A percentile compares a stretch with the other conserved stretches of the same genome.
Evolutionary conservation across 805 yeast genomes (phyloP).

Genomic region (Candida khao-thaluensis): DNA sequence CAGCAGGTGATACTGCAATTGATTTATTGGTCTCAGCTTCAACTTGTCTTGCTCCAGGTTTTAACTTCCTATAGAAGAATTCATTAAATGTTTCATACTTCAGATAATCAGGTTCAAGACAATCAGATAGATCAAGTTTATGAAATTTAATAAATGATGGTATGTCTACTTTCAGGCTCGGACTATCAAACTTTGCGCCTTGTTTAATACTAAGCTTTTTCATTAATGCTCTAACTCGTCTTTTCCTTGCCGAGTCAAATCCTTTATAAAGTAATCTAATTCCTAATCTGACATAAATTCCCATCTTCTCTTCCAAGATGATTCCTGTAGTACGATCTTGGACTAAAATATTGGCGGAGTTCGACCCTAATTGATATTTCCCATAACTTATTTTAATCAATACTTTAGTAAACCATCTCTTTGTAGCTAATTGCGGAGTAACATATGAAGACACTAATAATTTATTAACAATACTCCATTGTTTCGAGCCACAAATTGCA

Average conservation of each 20-base stretch:
- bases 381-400: conserved; percentile 87
- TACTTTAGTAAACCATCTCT: conserved; percentile 84
- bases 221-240: conserved; percentile 58
- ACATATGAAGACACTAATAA: conserved; percentile 67
- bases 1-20: conserved; percentile 78
- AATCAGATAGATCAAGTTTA: conserved; percentile 72
- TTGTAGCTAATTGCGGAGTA: conserved; percentile 76
- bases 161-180: conserved; percentile 64
- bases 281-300: conserved; percentile 83
- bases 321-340: conserved; percentile 90
- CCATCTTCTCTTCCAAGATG: conserved; percentile 90
- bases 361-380: conserved; percentile 66
- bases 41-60: conserved; percentile 65
- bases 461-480: conserved; percentile 68
- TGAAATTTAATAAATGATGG: conserved; percentile 79
- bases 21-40: conserved; percentile 54
- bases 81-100: conserved; percentile 77
- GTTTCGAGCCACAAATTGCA: conserved; percentile 79
- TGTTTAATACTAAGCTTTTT: conserved; percentile 71
- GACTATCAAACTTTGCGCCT: conserved; percentile 78
- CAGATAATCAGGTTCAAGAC: conserved; percentile 46
- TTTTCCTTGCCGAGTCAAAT: conserved; percentile 57
- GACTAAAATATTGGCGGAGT: conserved; percentile 90
- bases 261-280: conserved; percentile 82
- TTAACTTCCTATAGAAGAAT: conserved; percentile 78